Evolutionary conservation across 1,284 basidiomycete species (phyloP), one percentile per base, ranked within the genome.

Genomic region (Marasmius fiardii): DNA sequence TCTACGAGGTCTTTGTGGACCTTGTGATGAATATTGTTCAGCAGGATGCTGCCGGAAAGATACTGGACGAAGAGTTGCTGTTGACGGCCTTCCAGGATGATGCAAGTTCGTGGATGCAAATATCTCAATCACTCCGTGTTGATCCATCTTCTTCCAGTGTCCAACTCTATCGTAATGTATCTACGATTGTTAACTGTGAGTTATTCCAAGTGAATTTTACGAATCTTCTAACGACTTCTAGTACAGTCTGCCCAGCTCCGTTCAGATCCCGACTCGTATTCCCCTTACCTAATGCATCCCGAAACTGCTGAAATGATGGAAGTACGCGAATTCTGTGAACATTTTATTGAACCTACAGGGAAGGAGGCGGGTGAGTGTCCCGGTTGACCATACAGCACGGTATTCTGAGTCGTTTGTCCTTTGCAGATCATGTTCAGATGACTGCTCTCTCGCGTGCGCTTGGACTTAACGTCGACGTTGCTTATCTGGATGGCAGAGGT

Each of bases 381-480:
- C 37, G 26, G 10, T 48, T 35, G 43, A 37, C 26, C 52, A 20
- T 45, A 51, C 39, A 33, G 50, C 48, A 24, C 35, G 60, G n/a
- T 51, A 23, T 26, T 23, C 7, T 35, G 23, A 18, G 53, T 24
- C 7, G 23, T 35, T 35, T 49, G 53, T 24, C 7, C 23, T 35
- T 35, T 49, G 14, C 63, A 84, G 93, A 95, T 63, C 87, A 95
- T 63, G 85, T 91, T 20, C 90, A 93, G 65, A 90, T 95, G 61
- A 83, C 82, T 55, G 93, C 93, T 0, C 76, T 96, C 6, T 82
- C 86, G 12, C 77, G 82, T 45, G 88, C 86, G 0, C 71, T 95
- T 28, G 72, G 79, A 39, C 71, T 91, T 50, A 86, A 88, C 55
- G 71, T 94, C 49, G 80, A 84, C 50, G 80, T 94, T 34, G 92